Evolutionary conservation across 495 filamentous ascomycete species (phyloP).

Genomic region (Penicillium herquei): DNA sequence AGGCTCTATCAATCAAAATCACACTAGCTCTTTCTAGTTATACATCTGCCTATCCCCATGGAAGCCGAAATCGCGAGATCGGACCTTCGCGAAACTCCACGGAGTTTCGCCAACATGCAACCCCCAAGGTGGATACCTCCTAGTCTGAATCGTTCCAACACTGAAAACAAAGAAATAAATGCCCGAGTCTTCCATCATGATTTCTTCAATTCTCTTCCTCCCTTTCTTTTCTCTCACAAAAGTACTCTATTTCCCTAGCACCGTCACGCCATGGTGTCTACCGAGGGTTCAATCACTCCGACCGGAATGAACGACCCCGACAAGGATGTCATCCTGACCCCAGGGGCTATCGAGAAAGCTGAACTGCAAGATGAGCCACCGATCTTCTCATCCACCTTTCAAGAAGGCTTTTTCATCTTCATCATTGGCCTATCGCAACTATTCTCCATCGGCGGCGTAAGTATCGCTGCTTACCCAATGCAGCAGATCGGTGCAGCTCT

Average conservation of each 20-base stretch:
- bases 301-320: not conserved
- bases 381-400: slow-evolving; percentile 10
- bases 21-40: no score
- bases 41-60: no score
- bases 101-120: slow-evolving; percentile 1
- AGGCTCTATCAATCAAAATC: no score
- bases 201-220: not conserved
- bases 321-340: not conserved
- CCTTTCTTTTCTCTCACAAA: not conserved
- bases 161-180: not conserved
- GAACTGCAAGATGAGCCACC: not conserved
- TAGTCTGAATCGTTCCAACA: not conserved
- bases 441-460: slow-evolving; percentile 25
- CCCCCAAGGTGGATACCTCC: not conserved
- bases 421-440: slow-evolving; percentile 27
- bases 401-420: slow-evolving; percentile 24
- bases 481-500: slow-evolving; percentile 21
- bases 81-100: not conserved
- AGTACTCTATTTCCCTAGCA: not conserved
- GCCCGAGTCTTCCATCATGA: not conserved
- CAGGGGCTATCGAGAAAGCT: not conserved
- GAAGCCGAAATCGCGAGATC: no score
- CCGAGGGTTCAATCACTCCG: slow-evolving; percentile 3
- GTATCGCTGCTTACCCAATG: slow-evolving; percentile 21
- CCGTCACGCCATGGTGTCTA: not conserved